A percentile compares a stretch with the other conserved stretches of the same genome.
Conservation (phyloP, 108 stramenopile genomes). For the Chaetoceros muelleri region DNA sequence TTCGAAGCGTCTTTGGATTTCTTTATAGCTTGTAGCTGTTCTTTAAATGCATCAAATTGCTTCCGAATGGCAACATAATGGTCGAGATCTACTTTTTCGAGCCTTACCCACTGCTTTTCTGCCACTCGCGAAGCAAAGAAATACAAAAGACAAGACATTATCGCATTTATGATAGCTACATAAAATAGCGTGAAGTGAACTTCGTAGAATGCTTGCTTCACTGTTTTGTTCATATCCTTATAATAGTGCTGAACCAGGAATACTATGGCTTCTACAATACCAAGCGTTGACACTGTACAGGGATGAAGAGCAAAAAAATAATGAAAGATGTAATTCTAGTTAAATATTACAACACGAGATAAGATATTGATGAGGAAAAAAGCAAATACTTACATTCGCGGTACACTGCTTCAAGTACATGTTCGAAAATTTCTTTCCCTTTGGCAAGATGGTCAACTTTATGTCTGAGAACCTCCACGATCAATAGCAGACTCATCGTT, state of each 20-base stretch:
- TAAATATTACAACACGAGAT: conserved; percentile 4
- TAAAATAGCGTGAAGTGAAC: conserved; percentile 84
- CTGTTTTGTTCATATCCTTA: conserved; percentile 26
- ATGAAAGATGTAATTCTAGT: background rate
- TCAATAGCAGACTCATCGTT: conserved; percentile 55
- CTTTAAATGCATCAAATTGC: conserved; percentile 50
- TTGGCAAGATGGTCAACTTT: conserved; percentile 45
- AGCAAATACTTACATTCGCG: conserved; percentile 50
- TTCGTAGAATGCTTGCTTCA: conserved; percentile 69
- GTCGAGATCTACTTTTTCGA: conserved; percentile 72
- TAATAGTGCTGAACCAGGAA: conserved; percentile 55
- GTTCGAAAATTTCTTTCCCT: conserved; percentile 52
- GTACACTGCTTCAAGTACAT: conserved; percentile 64
- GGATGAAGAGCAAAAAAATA: background rate
- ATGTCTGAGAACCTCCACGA: conserved; percentile 59
- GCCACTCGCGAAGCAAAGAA: conserved; percentile 36
- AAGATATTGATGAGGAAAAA: conserved; percentile 7
- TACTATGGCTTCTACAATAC: conserved; percentile 61
- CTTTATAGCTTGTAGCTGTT: background rate
- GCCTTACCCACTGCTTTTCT: conserved; percentile 55
- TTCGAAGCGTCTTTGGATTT: background rate
- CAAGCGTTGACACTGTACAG: conserved; percentile 43
- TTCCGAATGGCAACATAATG: conserved; percentile 85
- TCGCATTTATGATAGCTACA: conserved; percentile 78
- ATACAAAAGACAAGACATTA: conserved; percentile 52